These are phyloP conservation scores for Danielia oregonensis DNA, from an alignment of 805 yeast genomes.

Conservation along the genomic window DNA sequence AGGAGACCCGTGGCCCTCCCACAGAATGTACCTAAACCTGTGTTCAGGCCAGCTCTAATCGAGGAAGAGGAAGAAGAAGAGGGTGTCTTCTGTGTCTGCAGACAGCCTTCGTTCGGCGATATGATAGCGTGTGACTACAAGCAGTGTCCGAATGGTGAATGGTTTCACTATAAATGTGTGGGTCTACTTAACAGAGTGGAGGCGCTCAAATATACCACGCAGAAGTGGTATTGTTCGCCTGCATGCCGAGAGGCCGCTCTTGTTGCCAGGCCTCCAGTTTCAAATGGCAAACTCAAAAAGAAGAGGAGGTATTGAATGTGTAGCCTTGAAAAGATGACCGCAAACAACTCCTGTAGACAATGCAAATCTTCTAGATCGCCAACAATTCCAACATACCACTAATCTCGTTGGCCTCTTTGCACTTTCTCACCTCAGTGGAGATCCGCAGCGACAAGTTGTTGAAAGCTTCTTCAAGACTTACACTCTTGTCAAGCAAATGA, in stretches of 20 bases:
- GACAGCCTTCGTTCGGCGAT: conserved; percentile 26
- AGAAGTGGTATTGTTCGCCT: conserved; percentile 40
- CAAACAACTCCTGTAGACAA: neutral
- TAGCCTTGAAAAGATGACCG: neutral
- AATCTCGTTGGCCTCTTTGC: conserved; percentile 82
- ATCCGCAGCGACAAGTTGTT: conserved; percentile 58
- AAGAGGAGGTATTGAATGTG: too few relatives aligned
- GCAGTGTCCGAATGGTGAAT: conserved; percentile 41
- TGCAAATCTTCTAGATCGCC: conserved; percentile 38
- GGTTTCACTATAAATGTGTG: conserved; percentile 46
- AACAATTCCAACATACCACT: conserved; percentile 92
- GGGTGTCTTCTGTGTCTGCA: conserved; percentile 21
- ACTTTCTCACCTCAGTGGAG: conserved; percentile 65
- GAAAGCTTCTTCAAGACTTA: conserved; percentile 72
- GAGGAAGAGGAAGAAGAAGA: conserved; percentile 4
- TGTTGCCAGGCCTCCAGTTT: too few relatives aligned
- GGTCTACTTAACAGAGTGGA: conserved; percentile 37
- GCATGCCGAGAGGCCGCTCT: conserved; percentile 23
- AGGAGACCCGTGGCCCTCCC: neutral
- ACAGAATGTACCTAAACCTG: neutral
- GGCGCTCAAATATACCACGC: conserved; percentile 30
- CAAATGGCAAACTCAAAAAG: too few relatives aligned
- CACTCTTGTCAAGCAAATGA: conserved; percentile 64
- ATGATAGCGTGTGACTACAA: conserved; percentile 30
- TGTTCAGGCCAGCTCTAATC: neutral